These are phyloP conservation scores for Eucalyptus sideroxylon DNA, from an alignment of 345 rosid genomes.

Conservation along the genomic window DNA sequence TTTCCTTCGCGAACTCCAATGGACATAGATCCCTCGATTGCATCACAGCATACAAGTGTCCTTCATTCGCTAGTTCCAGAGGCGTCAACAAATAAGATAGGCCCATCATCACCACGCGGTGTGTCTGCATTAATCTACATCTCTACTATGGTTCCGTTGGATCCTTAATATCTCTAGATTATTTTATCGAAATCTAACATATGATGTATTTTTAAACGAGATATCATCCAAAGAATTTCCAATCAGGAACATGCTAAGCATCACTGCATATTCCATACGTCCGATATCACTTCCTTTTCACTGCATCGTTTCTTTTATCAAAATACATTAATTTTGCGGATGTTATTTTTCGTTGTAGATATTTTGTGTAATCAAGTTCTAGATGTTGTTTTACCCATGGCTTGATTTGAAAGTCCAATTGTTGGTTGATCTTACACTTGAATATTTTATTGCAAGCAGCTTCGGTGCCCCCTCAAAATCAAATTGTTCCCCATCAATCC, in stretches of 20 bases:
- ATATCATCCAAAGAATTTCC: accelerated
- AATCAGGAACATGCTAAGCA: accelerated
- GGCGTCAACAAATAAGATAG: accelerated
- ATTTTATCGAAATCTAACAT: accelerated
- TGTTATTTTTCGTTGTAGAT: accelerated
- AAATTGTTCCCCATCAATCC: too few species aligned
- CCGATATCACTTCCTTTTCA: accelerated
- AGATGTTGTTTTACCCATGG: too few species aligned
- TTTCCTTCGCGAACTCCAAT: too few species aligned
- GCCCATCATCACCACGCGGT: too few species aligned
- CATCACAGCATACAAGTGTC: too few species aligned
- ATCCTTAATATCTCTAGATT: accelerated
- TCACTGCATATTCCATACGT: accelerated
- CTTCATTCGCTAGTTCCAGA: accelerated
- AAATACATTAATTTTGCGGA: too few species aligned
- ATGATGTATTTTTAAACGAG: too few species aligned
- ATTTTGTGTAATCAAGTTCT: accelerated
- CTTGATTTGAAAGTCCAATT: too few species aligned
- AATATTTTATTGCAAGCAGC: too few species aligned
- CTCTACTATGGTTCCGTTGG: accelerated
- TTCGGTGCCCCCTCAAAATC: too few species aligned
- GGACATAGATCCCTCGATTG: accelerated
- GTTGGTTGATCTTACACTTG: too few species aligned
- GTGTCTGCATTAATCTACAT: too few species aligned
- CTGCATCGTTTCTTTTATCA: accelerated